Evolutionary conservation across 148 eudicot species (phyloP).

Genomic region (Talinum fruticosum): DNA sequence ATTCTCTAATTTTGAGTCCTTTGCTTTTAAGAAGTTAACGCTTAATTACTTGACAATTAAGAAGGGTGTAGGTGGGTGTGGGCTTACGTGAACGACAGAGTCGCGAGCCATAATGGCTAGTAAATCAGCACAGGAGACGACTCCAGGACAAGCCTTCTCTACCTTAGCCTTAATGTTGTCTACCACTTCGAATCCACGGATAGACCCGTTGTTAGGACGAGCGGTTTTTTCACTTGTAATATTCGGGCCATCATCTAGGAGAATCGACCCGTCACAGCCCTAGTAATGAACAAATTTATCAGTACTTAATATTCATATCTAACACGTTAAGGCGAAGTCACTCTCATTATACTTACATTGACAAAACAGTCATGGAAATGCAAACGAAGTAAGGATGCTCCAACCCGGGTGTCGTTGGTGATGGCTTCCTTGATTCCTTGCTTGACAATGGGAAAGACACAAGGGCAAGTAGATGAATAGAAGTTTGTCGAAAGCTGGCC

Average conservation of each 20-base stretch:
- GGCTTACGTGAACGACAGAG: conserved; percentile 36
- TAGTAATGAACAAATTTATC: conserved; percentile 2
- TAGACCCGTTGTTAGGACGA: conserved; percentile 36
- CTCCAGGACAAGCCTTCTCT: conserved; percentile 44
- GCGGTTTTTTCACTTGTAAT: conserved; percentile 46
- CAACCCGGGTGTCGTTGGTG: conserved; percentile 43
- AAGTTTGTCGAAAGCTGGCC: conserved; percentile 21
- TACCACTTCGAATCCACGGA: conserved; percentile 49
- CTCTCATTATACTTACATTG: conserved; percentile 30
- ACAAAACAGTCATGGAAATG: conserved; percentile 67
- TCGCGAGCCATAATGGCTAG: conserved; percentile 54
- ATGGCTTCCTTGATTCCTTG: conserved; percentile 30
- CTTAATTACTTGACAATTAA: too few species aligned
- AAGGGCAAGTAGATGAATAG: conserved; percentile 29
- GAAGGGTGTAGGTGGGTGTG: not conserved
- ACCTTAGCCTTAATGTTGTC: conserved; percentile 44
- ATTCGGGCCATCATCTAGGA: conserved; percentile 37
- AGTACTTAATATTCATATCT: not conserved
- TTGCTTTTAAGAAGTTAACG: too few species aligned
- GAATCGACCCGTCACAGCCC: conserved; percentile 62
- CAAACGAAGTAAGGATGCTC: conserved; percentile 56
- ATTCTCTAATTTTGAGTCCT: not conserved
- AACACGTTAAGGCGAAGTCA: not conserved
- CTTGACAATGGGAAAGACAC: conserved; percentile 23
- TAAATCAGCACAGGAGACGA: conserved; percentile 59